phyloP scores from a whole-genome alignment of 2,329 filamentous ascomycete species.

The Microsporum canis region DNA sequence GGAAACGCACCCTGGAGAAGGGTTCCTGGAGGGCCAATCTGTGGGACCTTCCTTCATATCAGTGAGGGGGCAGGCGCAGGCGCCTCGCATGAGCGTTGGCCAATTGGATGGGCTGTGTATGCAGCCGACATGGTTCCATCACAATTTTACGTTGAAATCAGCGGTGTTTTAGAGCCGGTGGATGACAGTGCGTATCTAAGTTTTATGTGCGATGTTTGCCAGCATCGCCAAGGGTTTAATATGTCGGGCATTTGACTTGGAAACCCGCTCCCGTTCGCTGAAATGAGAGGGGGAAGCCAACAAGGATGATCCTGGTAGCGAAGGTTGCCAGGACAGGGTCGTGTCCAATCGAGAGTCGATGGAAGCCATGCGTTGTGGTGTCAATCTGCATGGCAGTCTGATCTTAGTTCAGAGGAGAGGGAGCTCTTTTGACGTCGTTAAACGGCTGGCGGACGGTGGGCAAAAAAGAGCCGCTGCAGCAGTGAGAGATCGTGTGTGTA shows the following conservation, averaged over 20 bases:
- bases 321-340: neutral
- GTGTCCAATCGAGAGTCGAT: neutral
- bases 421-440: neutral
- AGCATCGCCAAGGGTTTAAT: neutral
- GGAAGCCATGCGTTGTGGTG: neutral
- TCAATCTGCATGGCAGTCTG: neutral
- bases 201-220: neutral
- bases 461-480: neutral
- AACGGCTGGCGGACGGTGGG: neutral
- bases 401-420: neutral
- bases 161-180: neutral
- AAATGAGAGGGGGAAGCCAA: conserved; percentile 1
- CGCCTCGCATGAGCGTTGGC: neutral
- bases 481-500: neutral
- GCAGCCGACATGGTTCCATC: conserved; percentile 1
- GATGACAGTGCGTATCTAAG: neutral
- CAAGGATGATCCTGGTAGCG: neutral
- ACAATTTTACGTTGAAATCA: neutral
- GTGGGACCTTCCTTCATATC: neutral
- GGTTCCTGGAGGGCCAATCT: neutral
- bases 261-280: neutral
- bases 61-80: neutral
- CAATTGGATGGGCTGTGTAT: neutral
- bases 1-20: neutral
- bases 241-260: neutral